These are phyloP conservation scores for Aristolochia fimbriata DNA, from an alignment of 164 flowering plant genomes.

Conservation along the genomic window DNA sequence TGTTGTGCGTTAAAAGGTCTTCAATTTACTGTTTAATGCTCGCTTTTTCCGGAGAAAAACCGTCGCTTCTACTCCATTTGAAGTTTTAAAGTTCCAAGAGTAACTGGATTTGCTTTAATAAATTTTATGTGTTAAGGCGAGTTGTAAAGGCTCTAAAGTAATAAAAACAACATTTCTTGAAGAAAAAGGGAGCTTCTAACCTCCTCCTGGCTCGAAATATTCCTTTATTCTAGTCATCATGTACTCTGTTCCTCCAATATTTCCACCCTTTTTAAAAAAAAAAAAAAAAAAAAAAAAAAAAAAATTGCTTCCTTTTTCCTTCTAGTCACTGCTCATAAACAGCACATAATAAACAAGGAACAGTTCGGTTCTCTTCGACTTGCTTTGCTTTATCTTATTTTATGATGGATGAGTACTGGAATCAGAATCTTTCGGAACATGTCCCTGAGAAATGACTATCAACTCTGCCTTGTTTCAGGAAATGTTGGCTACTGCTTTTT, in stretches of 20 bases:
- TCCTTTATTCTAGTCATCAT: not conserved
- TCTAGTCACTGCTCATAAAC: conserved; percentile 8
- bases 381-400: not conserved
- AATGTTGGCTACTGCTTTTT: conserved; percentile 2
- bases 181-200: conserved; percentile 17
- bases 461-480: conserved; percentile 2
- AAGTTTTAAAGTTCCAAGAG: too few relatives aligned
- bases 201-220: conserved; percentile 5
- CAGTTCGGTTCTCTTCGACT: not conserved
- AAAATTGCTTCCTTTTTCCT: conserved; percentile 14
- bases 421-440: not conserved
- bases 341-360: not conserved
- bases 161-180: not conserved
- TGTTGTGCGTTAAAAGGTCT: too few relatives aligned
- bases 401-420: not conserved
- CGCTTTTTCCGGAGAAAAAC: too few relatives aligned
- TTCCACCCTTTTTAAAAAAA: not conserved
- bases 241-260: not conserved
- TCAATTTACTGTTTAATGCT: too few relatives aligned
- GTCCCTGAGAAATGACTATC: not conserved
- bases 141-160: too few relatives aligned
- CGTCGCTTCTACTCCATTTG: too few relatives aligned
- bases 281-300: too few relatives aligned
- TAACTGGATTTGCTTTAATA: too few relatives aligned
- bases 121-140: too few relatives aligned